These are phyloP conservation scores for Zangia roseola DNA, from an alignment of 768 basidiomycete genomes.

Conservation along the genomic window DNA sequence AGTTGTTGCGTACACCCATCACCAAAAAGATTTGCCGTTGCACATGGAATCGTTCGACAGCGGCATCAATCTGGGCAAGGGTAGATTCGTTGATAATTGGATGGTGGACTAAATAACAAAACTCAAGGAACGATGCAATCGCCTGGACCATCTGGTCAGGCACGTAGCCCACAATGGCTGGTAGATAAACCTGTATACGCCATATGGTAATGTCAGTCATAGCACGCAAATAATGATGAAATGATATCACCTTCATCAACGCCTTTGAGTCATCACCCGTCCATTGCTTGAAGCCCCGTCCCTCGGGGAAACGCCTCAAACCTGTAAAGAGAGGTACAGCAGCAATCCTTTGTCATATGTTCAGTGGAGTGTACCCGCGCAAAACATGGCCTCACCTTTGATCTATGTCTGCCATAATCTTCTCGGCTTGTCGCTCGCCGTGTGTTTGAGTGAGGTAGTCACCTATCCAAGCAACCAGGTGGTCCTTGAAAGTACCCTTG, in stretches of 20 bases:
- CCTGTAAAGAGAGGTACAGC: no score
- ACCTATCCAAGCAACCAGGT: no score
- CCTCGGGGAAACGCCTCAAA: conserved; percentile 28
- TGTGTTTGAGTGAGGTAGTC: no score
- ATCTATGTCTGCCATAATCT: no score
- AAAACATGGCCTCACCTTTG: no score
- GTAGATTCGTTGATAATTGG: conserved; percentile 2
- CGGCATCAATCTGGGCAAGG: not conserved
- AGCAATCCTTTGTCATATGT: no score
- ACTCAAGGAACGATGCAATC: conserved; percentile 25
- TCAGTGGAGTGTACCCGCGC: no score
- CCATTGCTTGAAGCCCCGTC: conserved; percentile 36
- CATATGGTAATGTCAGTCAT: no score
- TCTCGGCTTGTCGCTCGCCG: no score
- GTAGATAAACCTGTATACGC: conserved; percentile 27
- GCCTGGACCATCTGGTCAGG: conserved; percentile 16
- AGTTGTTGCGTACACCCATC: not conserved
- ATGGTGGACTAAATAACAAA: conserved; percentile 32
- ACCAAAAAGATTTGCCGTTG: no score
- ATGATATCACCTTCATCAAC: conserved; percentile 34
- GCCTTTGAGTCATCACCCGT: conserved; percentile 39
- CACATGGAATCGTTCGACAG: no score
- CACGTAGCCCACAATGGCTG: conserved; percentile 24
- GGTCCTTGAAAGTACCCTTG: no score
- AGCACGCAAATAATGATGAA: not conserved